Evolutionary conservation across 225 moss, liverwort and hornwort genomes (phyloP), one percentile per base, ranked within the genome.

Genomic region (Anthoceros angustus): DNA sequence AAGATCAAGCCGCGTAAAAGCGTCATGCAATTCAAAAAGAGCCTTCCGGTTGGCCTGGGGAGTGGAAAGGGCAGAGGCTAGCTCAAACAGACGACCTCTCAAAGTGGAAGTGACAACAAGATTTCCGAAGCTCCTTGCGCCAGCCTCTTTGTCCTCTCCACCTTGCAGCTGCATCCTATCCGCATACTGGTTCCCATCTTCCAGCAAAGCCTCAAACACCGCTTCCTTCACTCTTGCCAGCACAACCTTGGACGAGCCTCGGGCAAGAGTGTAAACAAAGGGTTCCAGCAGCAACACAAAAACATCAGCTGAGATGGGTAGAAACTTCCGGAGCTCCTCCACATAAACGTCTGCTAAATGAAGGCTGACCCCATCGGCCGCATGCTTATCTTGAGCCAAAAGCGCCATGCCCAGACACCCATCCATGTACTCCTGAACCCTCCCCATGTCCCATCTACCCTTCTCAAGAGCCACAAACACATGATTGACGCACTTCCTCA

Each of bases 291-390:
- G 73, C 67, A 92, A 68, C 69, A 77, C 77, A 25, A 98, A 69
- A 10, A 84, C 81, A 10, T 80, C 79, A 55, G 82, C 69, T 46
- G 86, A 81, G 40, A 86, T 64, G 5, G 98, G 92, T 62, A 84
- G 89, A 55, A 77, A 83, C 62, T 87, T 87, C 42, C 81, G 84
- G 16, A 98, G 82, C 67, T 98, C 98, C 25, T 76, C 73, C 74
- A 85, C 83, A 45, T 81, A 92, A 49, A 98, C 78, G 32, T 98
- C 92, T 46, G 77, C 67, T 6, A 92, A 79, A 72, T 98, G 98
- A 42, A 98, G 81, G 63, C 82, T 98, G 71, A 98, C 81, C 39
- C 92, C 98, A 67, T 87, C 70, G 6, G 89, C 98, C 55, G 89
- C 74, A 74, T 78, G 77, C 64, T 83, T 79, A 48, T 98, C 98